Conservation (phyloP, 2,329 filamentous ascomycete species). For the Nothophoma quercina region DNA sequence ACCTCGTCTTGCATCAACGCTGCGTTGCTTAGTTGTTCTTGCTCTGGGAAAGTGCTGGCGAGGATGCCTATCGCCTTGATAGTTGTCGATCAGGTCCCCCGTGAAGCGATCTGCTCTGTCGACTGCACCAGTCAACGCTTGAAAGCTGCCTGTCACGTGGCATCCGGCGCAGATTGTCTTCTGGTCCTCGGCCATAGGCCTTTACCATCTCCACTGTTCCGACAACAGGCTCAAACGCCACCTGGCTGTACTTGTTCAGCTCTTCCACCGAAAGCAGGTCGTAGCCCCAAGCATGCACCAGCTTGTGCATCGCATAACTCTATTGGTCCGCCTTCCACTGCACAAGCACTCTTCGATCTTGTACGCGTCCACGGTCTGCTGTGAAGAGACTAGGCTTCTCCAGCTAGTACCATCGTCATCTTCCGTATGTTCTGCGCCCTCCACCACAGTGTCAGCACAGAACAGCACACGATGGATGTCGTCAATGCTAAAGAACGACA, state of each 20-base stretch:
- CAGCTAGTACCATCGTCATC: background rate
- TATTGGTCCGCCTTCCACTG: conserved; percentile 24
- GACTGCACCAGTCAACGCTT: background rate
- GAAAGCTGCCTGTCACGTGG: conserved; percentile 24
- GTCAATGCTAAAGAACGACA: conserved; percentile 16
- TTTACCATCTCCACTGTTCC: background rate
- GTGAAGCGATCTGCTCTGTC: background rate
- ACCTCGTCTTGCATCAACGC: background rate
- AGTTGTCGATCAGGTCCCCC: background rate
- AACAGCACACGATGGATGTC: conserved; percentile 23
- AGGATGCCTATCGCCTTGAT: background rate
- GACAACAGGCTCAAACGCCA: conserved; percentile 6
- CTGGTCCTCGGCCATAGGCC: background rate
- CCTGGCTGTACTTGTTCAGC: conserved; percentile 8
- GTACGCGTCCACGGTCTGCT: conserved; percentile 4
- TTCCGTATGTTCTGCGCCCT: background rate
- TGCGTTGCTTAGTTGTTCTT: background rate
- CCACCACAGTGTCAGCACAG: background rate
- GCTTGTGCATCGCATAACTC: conserved; percentile 32
- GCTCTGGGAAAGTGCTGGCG: background rate
- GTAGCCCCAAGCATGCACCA: conserved; percentile 28
- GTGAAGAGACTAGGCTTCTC: conserved; percentile 4
- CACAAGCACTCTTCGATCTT: conserved; percentile 22
- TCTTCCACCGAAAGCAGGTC: conserved; percentile 18
- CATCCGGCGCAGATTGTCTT: conserved; percentile 17